Percentiles rank a stretch among this genome's conserved stretches.
These are phyloP conservation scores for Puccinia hordei DNA, from an alignment of 1,284 basidiomycete genomes.

Conservation along the genomic window DNA sequence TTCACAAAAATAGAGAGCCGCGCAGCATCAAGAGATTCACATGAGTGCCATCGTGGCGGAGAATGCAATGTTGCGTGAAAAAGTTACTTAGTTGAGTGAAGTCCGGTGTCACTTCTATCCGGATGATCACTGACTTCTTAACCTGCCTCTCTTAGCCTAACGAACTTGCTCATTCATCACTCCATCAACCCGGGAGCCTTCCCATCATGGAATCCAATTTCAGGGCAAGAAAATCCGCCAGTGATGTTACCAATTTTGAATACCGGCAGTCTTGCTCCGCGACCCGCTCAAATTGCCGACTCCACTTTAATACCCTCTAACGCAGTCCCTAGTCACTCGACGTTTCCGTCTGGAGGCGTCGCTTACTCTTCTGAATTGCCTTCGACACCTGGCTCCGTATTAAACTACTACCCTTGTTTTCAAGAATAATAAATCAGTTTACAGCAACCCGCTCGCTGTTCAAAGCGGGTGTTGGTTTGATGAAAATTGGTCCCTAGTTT, in stretches of 20 bases:
- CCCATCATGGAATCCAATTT: background rate
- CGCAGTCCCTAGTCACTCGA: background rate
- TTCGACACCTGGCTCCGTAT: background rate
- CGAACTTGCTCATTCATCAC: conserved; percentile 32
- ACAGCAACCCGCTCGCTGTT: too few species aligned
- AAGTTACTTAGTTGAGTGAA: conserved; percentile 31
- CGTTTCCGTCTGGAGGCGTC: background rate
- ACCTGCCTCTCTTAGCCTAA: conserved; percentile 8
- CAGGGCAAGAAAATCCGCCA: conserved; percentile 16
- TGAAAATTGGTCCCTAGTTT: too few species aligned
- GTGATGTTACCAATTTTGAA: conserved; percentile 1
- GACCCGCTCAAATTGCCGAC: background rate
- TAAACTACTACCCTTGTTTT: conserved; percentile 8
- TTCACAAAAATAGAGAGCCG: conserved; percentile 16
- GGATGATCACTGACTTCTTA: background rate
- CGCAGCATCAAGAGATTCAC: conserved; percentile 43
- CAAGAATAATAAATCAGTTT: too few species aligned
- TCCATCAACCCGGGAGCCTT: conserved; percentile 10
- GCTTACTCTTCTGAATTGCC: background rate
- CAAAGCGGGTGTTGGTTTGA: too few species aligned
- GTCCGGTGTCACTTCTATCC: background rate
- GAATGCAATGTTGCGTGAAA: conserved; percentile 32
- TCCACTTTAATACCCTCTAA: background rate
- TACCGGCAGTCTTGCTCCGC: background rate
- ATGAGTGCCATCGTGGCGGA: conserved; percentile 30